Evolutionary conservation across 2,329 filamentous ascomycete species (phyloP).

Genomic region (Cordyceps cateniannulata): DNA sequence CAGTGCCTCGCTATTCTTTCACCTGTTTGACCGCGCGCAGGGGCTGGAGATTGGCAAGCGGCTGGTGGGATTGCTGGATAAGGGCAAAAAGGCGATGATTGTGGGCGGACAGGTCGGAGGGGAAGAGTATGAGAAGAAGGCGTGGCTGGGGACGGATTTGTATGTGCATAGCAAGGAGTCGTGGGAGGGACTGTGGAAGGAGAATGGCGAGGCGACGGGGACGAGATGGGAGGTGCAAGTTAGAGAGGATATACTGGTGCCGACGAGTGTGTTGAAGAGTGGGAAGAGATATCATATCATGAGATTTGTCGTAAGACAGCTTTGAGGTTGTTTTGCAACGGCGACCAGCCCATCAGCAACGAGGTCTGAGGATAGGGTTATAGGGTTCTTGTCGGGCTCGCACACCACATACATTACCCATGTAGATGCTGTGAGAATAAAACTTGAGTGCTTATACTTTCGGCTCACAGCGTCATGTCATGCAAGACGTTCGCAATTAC

Average conservation of each 20-base stretch:
- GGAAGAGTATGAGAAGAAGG: background rate
- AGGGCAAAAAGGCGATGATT: background rate
- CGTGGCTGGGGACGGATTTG: background rate
- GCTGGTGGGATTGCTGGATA: background rate
- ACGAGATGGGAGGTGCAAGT: background rate
- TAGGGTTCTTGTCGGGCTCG: too few relatives aligned
- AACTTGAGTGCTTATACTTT: too few relatives aligned
- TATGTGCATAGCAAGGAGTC: background rate
- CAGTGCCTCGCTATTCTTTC: slow-evolving; percentile 4
- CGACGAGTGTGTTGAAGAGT: background rate
- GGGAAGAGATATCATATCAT: background rate
- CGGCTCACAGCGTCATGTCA: too few relatives aligned
- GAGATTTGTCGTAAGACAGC: background rate
- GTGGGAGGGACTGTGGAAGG: background rate
- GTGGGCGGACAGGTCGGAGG: background rate
- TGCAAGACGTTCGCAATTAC: too few relatives aligned
- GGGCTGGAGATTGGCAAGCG: background rate
- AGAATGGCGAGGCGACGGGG: background rate
- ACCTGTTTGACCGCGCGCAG: slow-evolving; percentile 8
- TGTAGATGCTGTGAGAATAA: too few relatives aligned
- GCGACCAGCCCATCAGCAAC: too few relatives aligned
- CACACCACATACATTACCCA: too few relatives aligned
- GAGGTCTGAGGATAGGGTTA: too few relatives aligned
- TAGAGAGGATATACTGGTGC: background rate
- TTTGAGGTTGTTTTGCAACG: too few relatives aligned